phyloP scores from a whole-genome alignment of 2,329 filamentous ascomycete genomes.

The Fusarium ambrosium region DNA sequence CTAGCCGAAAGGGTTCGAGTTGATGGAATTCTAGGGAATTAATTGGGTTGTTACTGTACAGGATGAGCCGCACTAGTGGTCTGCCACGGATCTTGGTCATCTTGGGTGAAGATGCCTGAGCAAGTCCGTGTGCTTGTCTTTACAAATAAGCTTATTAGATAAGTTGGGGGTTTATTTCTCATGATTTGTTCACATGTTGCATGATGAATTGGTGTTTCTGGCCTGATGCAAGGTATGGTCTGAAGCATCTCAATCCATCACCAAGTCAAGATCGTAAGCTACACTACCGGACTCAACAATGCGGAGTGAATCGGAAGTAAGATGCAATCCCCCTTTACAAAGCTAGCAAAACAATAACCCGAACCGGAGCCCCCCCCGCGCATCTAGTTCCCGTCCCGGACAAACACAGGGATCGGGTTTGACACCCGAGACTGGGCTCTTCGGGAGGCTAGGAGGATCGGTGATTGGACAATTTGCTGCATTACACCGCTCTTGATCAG shows the following conservation, averaged over 20 bases:
- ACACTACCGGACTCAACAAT: not conserved
- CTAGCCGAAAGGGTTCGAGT: constrained; percentile 1
- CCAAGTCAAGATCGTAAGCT: not conserved
- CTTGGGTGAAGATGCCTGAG: not conserved
- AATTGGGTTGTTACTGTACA: not conserved
- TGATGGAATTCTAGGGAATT: not conserved
- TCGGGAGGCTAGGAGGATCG: not conserved
- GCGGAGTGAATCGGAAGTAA: constrained; percentile 4
- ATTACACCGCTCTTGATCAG: not conserved
- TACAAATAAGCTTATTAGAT: not conserved
- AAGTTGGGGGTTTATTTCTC: not conserved
- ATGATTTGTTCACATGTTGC: not conserved
- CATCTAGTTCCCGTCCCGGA: not conserved
- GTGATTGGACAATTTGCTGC: not conserved
- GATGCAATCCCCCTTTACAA: not conserved
- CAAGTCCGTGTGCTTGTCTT: not conserved
- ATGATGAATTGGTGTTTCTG: not conserved
- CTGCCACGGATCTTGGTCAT: not conserved
- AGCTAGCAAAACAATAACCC: not conserved
- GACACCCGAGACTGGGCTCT: constrained; percentile 1
- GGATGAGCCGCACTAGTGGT: constrained; percentile 9
- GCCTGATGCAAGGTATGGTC: not conserved
- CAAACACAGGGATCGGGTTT: not conserved
- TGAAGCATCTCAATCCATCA: not conserved
- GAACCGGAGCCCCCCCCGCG: not conserved